Base-by-base conservation (phyloP, 2,329 filamentous ascomycete genomes). In the Fusarium gaditjirri region DNA sequence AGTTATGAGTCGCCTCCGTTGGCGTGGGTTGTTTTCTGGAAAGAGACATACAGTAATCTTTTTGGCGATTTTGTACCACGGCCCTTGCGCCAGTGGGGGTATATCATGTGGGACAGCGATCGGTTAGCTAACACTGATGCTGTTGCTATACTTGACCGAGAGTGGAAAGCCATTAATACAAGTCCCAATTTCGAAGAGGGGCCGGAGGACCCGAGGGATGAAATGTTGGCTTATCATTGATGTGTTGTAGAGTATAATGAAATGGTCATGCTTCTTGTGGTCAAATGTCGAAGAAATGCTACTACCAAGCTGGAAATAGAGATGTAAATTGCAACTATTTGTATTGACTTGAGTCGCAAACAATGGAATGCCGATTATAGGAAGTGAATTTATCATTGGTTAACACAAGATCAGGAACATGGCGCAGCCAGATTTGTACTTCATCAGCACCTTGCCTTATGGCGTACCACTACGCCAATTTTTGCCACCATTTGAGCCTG, bases 21-120 rank as follows among this genome's bases (percentile, higher is more conserved):
- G 3, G 63, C 57, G 2, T 66, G 63, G 63, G 33, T 52, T 0
- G 36, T 27, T 1, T 52, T 61, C 5, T 66, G 57, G 63, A 25
- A 53, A 9, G 57, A 23, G 8, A n/a, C 17, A 5, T 57, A 53
- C 7, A 66, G 52, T 25, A 66, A 62, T 5, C 31, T 61, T 11
- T 66, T 33, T 36, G 52, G 63, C 21, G n/a, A 33, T 27, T 61
- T 6, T 13, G 31, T 62, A 25, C 39, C 57, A 1, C 14, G 29
- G 9, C 9, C 21, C 3, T 35, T 66, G 7, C 46, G 33, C 6
- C 8, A 10, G 3, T 56, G 52, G 50, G 52, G 63, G 4, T 66
- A 66, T 47, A 13, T 62, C 8, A 62, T 66, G 57, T 66, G 63
- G 52, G 58, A 66, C 42, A 25, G 23, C 19, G 4, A 12, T 11